These are phyloP conservation scores for Didymella arachidicola DNA, from an alignment of 2,329 filamentous ascomycete genomes.

Conservation along the genomic window DNA sequence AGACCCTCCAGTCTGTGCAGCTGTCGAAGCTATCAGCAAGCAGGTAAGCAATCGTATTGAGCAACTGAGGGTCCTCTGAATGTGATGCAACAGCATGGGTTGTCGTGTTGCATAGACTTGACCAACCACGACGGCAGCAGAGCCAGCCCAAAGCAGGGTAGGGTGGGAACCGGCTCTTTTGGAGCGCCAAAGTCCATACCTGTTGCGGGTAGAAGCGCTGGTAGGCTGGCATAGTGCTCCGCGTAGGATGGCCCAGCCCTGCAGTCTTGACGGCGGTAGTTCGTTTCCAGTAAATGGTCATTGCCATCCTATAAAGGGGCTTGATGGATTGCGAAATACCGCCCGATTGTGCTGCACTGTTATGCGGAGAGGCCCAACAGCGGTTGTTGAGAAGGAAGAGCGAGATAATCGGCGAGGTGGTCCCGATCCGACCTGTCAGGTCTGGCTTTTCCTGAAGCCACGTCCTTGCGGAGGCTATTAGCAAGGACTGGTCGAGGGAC, in stretches of 20 bases:
- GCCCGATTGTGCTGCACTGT: not conserved
- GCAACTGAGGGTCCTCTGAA: conserved; percentile 27
- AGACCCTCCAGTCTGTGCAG: conserved; percentile 13
- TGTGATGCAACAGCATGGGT: conserved; percentile 24
- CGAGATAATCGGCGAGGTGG: conserved; percentile 1
- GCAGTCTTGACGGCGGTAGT: conserved; percentile 4
- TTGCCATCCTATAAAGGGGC: not conserved
- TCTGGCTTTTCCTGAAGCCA: not conserved
- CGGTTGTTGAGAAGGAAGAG: conserved; percentile 10
- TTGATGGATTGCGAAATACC: not conserved
- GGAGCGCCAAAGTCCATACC: conserved; percentile 25
- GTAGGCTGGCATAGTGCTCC: conserved; percentile 11
- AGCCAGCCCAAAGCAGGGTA: conserved; percentile 27
- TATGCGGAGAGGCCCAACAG: conserved; percentile 13
- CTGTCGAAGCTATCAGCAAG: conserved; percentile 29
- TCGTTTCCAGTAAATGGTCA: conserved; percentile 12
- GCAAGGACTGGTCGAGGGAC: not conserved
- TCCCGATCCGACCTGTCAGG: conserved; percentile 6
- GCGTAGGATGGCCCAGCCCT: conserved; percentile 8
- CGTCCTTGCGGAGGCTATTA: not conserved
- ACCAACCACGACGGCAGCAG: conserved; percentile 34
- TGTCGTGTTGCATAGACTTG: conserved; percentile 27
- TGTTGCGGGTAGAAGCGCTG: conserved; percentile 2
- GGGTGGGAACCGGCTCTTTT: conserved; percentile 28
- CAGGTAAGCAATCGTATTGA: conserved; percentile 23